Conservation (phyloP, 225 moss, liverwort and hornwort species). For the Bryoerythrophyllum caledonicum region DNA sequence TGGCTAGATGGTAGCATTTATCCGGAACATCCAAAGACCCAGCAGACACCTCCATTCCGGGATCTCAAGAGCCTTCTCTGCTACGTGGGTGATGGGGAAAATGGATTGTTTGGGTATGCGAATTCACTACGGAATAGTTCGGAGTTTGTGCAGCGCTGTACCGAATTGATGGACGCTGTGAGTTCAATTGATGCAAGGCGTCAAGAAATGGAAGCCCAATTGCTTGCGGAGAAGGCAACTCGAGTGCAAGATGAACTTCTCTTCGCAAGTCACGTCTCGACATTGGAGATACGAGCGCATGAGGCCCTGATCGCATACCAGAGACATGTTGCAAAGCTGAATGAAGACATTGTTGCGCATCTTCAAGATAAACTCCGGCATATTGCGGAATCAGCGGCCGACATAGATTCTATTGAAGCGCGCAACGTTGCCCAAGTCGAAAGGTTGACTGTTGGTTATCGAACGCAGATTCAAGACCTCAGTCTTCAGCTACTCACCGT, state of each 20-base stretch:
- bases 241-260: not conserved
- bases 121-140: no score
- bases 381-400: not conserved
- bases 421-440: not conserved
- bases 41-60: not conserved
- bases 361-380: no score
- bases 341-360: not conserved
- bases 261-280: not conserved
- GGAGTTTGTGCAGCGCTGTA: no score
- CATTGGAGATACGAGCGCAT: not conserved
- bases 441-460: not conserved
- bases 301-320: not conserved
- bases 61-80: not conserved
- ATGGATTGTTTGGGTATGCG: no score
- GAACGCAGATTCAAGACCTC: not conserved
- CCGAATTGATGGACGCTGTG: no score
- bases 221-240: not conserved
- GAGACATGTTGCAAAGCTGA: not conserved
- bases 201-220: not conserved
- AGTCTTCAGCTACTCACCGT: not conserved
- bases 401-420: not conserved
- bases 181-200: no score
- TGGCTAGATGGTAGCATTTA: not conserved
- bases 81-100: not conserved
- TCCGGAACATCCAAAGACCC: not conserved